Evolutionary conservation across 331 rosid genomes (phyloP), one percentile per base, ranked within the genome.

Genomic region (Phaseolus coccineus): DNA sequence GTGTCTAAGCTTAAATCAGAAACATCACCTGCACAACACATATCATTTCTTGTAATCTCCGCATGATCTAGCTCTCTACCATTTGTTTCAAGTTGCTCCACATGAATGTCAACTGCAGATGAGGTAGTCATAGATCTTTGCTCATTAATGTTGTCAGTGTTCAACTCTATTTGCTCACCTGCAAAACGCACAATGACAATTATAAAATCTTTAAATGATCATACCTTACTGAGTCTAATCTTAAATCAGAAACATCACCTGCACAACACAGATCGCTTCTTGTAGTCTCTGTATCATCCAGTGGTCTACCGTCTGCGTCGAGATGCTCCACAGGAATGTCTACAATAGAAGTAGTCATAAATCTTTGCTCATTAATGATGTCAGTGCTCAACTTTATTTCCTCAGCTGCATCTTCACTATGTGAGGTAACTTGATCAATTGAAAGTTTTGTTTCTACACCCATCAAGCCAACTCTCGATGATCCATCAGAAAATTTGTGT

Each of bases 121-220:
- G 74, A 57, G n/a, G 52, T 46, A 68, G 68, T 50, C 15, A 65
- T 52, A 57, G 37, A 40, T 16, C 71, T 57, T 69, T 71, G 66
- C 57, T 69, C 88, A 64, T 61, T 19, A 62, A 10, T 65, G 19
- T 44, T 31, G 44, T 65, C 76, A 47, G 22, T n/a, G 59, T 51
- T 61, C 77, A 61, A 24, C 71, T 52, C 77, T 56, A 39, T 81
- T 75, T 81, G 82, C 55, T 71, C 57, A 50, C 71, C 77, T 25
- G 68, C 75, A 69, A 4, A 48, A 48, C 55, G 4, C 19, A 48
- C 22, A 48, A 95, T 84, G 58, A 93, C 92, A 90, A 28, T 68
- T 71, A 27, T 70, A 86, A 77, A 42, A 77, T 69, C 73, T 62
- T 80, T 7, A 85, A 71, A 69, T 30, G 73, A 80, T 76, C 51